phyloP scores from a whole-genome alignment of 2,329 filamentous ascomycete genomes.

The Colletotrichum sp. region DNA sequence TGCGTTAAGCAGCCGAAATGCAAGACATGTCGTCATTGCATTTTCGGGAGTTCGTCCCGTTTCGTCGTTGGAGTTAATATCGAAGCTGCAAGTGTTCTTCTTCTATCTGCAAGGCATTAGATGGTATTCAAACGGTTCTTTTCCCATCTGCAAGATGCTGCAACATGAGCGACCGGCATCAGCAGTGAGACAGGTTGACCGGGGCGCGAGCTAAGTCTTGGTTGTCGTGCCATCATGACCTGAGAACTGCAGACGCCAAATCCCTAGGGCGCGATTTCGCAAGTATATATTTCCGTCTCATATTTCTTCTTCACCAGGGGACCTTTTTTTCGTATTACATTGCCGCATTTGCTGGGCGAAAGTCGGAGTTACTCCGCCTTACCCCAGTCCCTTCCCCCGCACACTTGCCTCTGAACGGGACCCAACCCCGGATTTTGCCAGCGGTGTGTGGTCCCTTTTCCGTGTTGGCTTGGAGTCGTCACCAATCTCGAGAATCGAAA shows the following conservation, averaged over 20 bases:
- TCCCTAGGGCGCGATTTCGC: background rate
- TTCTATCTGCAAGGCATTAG: background rate
- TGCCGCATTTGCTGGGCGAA: background rate
- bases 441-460: constrained; percentile 2
- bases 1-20: background rate
- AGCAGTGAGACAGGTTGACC: fast-evolving
- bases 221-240: background rate
- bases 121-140: background rate
- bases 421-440: background rate
- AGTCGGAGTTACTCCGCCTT: constrained; percentile 7
- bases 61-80: background rate
- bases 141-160: background rate
- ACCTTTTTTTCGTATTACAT: background rate
- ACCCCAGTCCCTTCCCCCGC: constrained; percentile 10
- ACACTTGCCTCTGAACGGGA: background rate
- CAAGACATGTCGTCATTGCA: background rate
- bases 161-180: background rate
- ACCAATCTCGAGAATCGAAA: background rate
- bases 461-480: background rate
- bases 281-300: background rate
- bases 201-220: fast-evolving
- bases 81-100: background rate
- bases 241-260: background rate
- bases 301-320: background rate
- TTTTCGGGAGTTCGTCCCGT: background rate